Base-by-base conservation (phyloP, 176 grass and related monocot species). In the Aegilops tauschii region DNA sequence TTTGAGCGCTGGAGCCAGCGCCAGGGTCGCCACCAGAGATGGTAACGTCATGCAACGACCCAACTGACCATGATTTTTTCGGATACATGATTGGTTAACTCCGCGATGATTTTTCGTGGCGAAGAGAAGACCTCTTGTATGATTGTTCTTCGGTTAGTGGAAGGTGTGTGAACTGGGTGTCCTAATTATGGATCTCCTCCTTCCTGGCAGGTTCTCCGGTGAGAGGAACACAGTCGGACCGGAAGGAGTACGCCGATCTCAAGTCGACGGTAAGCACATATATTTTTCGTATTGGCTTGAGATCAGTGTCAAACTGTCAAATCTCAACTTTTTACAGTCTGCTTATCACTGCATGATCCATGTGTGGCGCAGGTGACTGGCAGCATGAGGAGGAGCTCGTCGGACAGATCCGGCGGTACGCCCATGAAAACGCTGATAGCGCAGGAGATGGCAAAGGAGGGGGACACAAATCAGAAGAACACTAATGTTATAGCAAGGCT, bases 401-500 rank as follows among this genome's bases (percentile, higher is more conserved):
- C 92, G 2, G 88, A 80, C 73, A 86, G 83, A 85, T 87, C 80
- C 40, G 70, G 86, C 18, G 92, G 92, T 5, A 97, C 87, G 69
- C 92, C 89, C 70, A 91, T 99, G 92, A 99, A 99, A 34, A 91
- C 80, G 86, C 84, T 99, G 83, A 87, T 97, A 63, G 97, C 90
- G 32, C 89, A 94, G 47, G 94, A 99, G 77, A 99, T 99, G 94
- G 92, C 90, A 1, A 96, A 90, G 90, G 90, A 95, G 61, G 90
- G 85, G 14, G 88, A 94, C 85, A 84, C 80, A 71, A 96, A 82
- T 69, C 84, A 80, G 49, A 99, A 94, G 72, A 84, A 82, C 37
- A 88, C 82, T 65, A 93, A 88, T 83, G 85, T 99, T 32, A 88
- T 99, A 31, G 97, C 94, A n/a, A 92, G 84, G 89, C 83, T 99